Evolutionary conservation across 2,329 filamentous ascomycete genomes (phyloP).

Genomic region (Dactylella cylindrospora): DNA sequence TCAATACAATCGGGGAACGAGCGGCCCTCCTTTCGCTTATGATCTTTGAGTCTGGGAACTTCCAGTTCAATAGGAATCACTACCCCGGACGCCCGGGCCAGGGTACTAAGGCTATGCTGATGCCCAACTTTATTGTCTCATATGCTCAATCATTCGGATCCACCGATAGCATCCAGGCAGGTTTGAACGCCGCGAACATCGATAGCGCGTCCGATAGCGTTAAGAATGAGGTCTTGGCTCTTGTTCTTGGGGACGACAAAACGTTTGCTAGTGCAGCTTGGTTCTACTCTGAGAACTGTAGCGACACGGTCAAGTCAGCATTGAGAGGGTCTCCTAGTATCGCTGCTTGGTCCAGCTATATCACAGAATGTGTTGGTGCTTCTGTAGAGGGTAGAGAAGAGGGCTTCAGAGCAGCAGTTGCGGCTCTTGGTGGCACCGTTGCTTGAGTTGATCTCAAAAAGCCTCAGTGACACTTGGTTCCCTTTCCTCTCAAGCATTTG

Average conservation of each 20-base stretch:
- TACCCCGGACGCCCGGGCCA: constrained; percentile 64
- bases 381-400: constrained; percentile 1
- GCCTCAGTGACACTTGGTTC: no score
- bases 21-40: constrained; percentile 71
- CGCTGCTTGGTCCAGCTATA: constrained; percentile 15
- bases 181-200: constrained; percentile 12
- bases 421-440: constrained; percentile 12
- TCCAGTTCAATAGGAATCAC: constrained; percentile 71
- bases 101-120: constrained; percentile 71
- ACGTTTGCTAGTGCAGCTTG: constrained; percentile 27
- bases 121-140: constrained; percentile 55
- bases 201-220: constrained; percentile 1
- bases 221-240: constrained; percentile 18
- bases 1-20: constrained; percentile 62
- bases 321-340: constrained; percentile 8
- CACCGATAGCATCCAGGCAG: constrained; percentile 18
- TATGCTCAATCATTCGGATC: constrained; percentile 34
- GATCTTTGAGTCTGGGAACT: constrained; percentile 69
- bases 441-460: no score
- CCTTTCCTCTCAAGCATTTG: no score
- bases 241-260: constrained; percentile 14
- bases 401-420: constrained; percentile 9
- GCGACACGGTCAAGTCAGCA: constrained; percentile 16
- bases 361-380: constrained; percentile 20
- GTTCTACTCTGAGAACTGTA: constrained; percentile 32